Evolutionary conservation across 305 asterid species (phyloP), one percentile per base, ranked within the genome.

Genomic region (Salvia sclarea): DNA sequence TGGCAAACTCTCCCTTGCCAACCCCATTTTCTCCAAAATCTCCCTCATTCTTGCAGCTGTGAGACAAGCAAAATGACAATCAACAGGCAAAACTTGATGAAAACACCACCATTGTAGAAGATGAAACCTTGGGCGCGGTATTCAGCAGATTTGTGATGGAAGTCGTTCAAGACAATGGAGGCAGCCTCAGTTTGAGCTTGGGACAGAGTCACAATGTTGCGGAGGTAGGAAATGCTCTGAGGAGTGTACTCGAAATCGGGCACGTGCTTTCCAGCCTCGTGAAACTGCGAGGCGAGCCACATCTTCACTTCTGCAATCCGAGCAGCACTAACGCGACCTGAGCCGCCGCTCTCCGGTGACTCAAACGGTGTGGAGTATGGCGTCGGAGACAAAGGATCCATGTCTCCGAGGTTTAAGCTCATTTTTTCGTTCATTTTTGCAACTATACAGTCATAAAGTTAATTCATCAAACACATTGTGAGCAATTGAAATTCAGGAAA

Each of bases 141-240:
- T 59, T 92, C 98, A 0, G 88, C 79, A 17, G 96, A 91, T 75
- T 92, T 92, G 25, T 88, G 98, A 25, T 87, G 90, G 38, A 90
- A 85, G 69, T 92, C 98, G 50, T 83, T 86, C 33, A 92, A 86
- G 53, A 92, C 89, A 76, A 92, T 86, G 28, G 79, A 67, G 79
- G 98, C 91, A 61, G 98, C 95, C 77, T 91, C 93, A 14, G 97
- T 91, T 82, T 87, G 85, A 65, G 97, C 86, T 70, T 91, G 97
- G 37, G 99, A 90, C 17, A 82, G 82, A 60, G 93, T 74, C 48
- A 85, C 88, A 66, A 89, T 75, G 38, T 83, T 87, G 81, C 87
- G 95, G 38, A 94, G 75, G 78, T 91, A 85, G 43, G 82, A 72
- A 37, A 92, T 86, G 83, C 86, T 86, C 47, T 87, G 82, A 47